These are phyloP conservation scores for Aspergillus sp. DNA, from an alignment of 2,329 filamentous ascomycete genomes.

Conservation along the genomic window DNA sequence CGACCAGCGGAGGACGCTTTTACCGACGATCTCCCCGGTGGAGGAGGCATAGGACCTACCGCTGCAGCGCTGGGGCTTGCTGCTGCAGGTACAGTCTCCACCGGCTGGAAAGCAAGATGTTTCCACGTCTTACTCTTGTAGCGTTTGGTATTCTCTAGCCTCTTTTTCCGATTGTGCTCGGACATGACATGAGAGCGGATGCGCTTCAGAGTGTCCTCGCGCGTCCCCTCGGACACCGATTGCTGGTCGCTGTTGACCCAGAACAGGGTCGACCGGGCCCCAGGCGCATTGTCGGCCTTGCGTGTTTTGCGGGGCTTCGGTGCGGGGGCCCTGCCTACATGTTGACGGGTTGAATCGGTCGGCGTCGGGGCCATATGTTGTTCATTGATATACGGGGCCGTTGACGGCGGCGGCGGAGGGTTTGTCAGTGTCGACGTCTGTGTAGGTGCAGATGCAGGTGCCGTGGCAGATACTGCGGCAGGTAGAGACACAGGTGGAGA, in stretches of 20 bases:
- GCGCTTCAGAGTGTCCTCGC: conserved; percentile 41
- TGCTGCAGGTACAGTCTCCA: conserved; percentile 23
- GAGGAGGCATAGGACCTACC: conserved; percentile 6
- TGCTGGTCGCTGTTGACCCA: conserved; percentile 42
- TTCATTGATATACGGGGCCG: background rate
- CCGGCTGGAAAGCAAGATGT: conserved; percentile 35
- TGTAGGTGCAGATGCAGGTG: conserved; percentile 5
- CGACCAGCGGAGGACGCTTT: conserved; percentile 4
- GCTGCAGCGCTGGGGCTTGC: background rate
- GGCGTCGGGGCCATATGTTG: background rate
- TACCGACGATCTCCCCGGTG: conserved; percentile 1
- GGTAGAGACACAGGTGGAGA: background rate
- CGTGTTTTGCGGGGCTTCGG: conserved; percentile 36
- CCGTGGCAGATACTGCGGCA: background rate
- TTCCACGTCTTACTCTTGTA: conserved; percentile 41
- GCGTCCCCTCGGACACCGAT: conserved; percentile 36
- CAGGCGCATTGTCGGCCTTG: conserved; percentile 29
- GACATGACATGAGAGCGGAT: conserved; percentile 46
- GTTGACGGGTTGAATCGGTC: conserved; percentile 10
- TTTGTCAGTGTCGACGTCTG: background rate
- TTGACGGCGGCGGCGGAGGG: conserved; percentile 5
- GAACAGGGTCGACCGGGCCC: conserved; percentile 37
- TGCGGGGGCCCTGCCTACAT: conserved; percentile 20
- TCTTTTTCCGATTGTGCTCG: conserved; percentile 43
- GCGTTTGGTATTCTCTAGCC: conserved; percentile 39